These are phyloP conservation scores for Talaromyces rugulosus DNA, from an alignment of 2,329 filamentous ascomycete species.

Conservation along the genomic window DNA sequence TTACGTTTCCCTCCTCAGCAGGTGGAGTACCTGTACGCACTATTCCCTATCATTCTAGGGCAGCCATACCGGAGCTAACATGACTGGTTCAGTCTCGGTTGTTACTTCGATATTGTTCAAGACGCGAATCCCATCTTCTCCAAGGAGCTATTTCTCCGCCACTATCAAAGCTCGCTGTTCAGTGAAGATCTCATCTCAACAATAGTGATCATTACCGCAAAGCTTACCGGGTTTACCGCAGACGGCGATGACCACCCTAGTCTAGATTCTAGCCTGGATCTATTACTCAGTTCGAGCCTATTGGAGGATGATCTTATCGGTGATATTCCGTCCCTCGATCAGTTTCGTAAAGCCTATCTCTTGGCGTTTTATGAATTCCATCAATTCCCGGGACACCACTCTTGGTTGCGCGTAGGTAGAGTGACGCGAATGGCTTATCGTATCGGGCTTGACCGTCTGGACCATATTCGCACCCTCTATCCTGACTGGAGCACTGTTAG, in stretches of 20 bases:
- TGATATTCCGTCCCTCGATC: not conserved
- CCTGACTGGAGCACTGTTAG: constrained; percentile 19
- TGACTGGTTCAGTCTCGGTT: constrained; percentile 14
- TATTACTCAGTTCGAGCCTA: constrained; percentile 1
- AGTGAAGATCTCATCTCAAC: constrained; percentile 19
- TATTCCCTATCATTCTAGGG: not conserved
- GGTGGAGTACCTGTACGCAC: constrained; percentile 3
- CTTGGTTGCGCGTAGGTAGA: constrained; percentile 30
- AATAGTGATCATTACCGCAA: constrained; percentile 26
- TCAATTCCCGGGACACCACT: constrained; percentile 28
- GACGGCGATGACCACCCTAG: not conserved
- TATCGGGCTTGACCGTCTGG: constrained; percentile 31
- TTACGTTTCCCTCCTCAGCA: not conserved
- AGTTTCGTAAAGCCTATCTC: constrained; percentile 29
- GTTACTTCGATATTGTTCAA: constrained; percentile 28
- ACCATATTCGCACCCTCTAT: constrained; percentile 23
- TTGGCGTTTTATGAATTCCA: constrained; percentile 37
- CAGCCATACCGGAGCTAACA: not conserved
- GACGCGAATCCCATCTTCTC: constrained; percentile 28
- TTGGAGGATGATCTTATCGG: constrained; percentile 1
- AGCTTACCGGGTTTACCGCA: constrained; percentile 16
- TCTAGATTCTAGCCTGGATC: not conserved
- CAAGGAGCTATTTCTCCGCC: constrained; percentile 20
- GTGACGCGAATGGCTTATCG: constrained; percentile 32
- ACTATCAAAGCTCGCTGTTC: constrained; percentile 19